Conservation (phyloP, 805 yeast species). For the Metschnikowia noctiluminum region DNA sequence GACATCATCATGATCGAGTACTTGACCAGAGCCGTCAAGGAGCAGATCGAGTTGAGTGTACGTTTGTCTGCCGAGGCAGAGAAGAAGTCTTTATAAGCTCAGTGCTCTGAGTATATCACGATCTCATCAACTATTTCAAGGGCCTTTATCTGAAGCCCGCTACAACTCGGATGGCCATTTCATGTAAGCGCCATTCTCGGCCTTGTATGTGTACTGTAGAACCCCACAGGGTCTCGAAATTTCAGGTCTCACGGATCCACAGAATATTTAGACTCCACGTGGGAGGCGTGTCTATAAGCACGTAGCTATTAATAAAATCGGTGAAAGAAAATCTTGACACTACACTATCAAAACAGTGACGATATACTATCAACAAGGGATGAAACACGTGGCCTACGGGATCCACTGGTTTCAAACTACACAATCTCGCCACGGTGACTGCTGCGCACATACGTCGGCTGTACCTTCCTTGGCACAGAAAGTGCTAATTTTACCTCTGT, state of each 20-base stretch:
- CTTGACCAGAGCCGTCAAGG: conserved; percentile 77
- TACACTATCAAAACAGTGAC: too few relatives aligned
- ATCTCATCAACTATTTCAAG: neutral
- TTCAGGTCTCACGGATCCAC: too few relatives aligned
- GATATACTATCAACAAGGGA: too few relatives aligned
- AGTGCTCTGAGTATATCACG: neutral
- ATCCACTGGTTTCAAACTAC: neutral
- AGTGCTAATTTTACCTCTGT: too few relatives aligned
- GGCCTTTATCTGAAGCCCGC: neutral
- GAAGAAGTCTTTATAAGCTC: conserved; percentile 15
- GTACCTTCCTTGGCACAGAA: neutral
- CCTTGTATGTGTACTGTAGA: neutral
- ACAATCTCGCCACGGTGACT: neutral
- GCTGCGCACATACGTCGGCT: neutral
- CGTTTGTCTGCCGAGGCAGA: conserved; percentile 54
- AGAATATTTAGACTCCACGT: neutral
- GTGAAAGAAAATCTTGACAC: neutral
- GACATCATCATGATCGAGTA: conserved; percentile 81
- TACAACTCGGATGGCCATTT: neutral
- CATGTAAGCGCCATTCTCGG: neutral
- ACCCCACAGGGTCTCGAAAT: too few relatives aligned
- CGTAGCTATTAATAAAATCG: neutral
- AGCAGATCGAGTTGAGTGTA: conserved; percentile 77
- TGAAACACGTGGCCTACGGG: neutral
- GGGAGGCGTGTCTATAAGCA: neutral